These are phyloP conservation scores for Mycosphaerella sp. DNA, from an alignment of 2,329 filamentous ascomycete genomes.

Conservation along the genomic window DNA sequence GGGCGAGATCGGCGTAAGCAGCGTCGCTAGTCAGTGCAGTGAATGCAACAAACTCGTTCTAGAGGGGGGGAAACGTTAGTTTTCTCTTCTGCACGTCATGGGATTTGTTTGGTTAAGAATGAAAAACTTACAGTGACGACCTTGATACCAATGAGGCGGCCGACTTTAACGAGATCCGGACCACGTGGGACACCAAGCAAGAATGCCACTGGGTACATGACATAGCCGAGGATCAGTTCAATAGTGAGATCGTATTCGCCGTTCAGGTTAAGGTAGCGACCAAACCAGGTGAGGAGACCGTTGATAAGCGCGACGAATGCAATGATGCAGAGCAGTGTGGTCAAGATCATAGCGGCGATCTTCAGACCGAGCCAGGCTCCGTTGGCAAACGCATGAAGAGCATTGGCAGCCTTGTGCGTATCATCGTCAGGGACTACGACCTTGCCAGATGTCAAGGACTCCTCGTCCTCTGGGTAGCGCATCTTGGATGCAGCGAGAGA, in stretches of 20 bases:
- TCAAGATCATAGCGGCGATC: conserved; percentile 75
- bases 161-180: conserved; percentile 60
- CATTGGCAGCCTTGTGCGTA: conserved; percentile 69
- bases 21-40: conserved; percentile 47
- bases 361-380: conserved; percentile 82
- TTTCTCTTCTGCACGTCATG: not conserved
- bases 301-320: conserved; percentile 68
- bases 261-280: conserved; percentile 67
- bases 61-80: conserved; percentile 4
- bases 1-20: conserved; percentile 54
- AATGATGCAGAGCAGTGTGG: conserved; percentile 77
- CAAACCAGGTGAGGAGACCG: conserved; percentile 77
- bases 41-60: conserved; percentile 78
- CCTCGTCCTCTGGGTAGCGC: conserved; percentile 81
- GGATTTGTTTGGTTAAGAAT: not conserved
- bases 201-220: conserved; percentile 73
- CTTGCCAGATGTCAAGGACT: conserved; percentile 73
- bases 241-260: conserved; percentile 62
- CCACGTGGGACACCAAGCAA: conserved; percentile 67
- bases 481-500: conserved; percentile 85
- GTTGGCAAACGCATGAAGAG: conserved; percentile 76
- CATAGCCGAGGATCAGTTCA: conserved; percentile 68
- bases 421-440: conserved; percentile 76
- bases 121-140: conserved; percentile 59
- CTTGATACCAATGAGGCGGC: conserved; percentile 75